phyloP scores from a whole-genome alignment of 2,329 filamentous ascomycete genomes.

The Claviceps fusiformis region DNA sequence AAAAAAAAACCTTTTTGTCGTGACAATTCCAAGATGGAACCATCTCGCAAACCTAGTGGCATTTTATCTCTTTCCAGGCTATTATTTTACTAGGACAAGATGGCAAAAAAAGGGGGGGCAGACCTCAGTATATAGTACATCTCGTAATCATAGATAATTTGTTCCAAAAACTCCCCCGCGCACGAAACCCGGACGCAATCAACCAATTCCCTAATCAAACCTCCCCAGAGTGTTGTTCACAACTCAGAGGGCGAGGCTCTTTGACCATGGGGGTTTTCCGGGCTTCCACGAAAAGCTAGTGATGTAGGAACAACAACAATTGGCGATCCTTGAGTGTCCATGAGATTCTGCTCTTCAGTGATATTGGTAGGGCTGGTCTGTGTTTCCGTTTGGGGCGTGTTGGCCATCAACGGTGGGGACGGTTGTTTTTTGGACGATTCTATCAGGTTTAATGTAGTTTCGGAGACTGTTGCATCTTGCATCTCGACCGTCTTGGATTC shows the following conservation, averaged over 20 bases:
- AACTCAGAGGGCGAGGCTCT: slow-evolving; percentile 18
- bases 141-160: not conserved
- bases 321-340: slow-evolving; percentile 14
- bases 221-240: slow-evolving; percentile 17
- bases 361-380: slow-evolving; percentile 3
- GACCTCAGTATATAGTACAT: not conserved
- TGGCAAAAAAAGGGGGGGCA: too few species aligned
- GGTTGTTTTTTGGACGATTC: slow-evolving; percentile 1
- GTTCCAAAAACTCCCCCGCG: slow-evolving; percentile 5
- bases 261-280: slow-evolving; percentile 37
- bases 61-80: not conserved
- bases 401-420: not conserved
- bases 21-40: not conserved
- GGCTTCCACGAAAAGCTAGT: slow-evolving; percentile 47
- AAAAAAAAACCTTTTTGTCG: not conserved
- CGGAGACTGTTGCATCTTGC: slow-evolving; percentile 12
- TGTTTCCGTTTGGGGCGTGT: not conserved
- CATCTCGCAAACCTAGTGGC: not conserved
- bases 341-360: slow-evolving; percentile 6
- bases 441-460: not conserved
- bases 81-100: not conserved
- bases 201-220: slow-evolving; percentile 7
- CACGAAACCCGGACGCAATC: slow-evolving; percentile 2
- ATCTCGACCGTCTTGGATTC: slow-evolving; percentile 12
- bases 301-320: slow-evolving; percentile 27